These are phyloP conservation scores for Tulasnella sp. DNA, from an alignment of 768 basidiomycete species.

Conservation along the genomic window DNA sequence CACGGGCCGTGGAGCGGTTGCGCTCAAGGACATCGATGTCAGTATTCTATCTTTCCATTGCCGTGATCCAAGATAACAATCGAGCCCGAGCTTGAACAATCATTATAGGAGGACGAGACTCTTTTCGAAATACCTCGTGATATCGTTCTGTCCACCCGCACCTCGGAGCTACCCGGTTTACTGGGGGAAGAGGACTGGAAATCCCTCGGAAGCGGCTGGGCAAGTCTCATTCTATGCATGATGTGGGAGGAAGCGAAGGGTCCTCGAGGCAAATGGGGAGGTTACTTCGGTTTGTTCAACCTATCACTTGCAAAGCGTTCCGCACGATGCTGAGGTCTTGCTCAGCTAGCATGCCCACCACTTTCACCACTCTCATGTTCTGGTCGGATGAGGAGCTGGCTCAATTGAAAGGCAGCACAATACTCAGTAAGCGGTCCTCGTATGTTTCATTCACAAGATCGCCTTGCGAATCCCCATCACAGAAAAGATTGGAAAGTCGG, in stretches of 20 bases:
- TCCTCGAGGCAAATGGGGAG: constrained; percentile 59
- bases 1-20: constrained; percentile 68
- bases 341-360: constrained; percentile 51
- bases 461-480: constrained; percentile 6
- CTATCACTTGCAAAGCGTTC: neutral
- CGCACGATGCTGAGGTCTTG: neutral
- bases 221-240: constrained; percentile 84
- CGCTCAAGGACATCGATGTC: constrained; percentile 70
- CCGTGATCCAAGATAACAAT: neutral
- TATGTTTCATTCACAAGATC: neutral
- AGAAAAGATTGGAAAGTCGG: constrained; percentile 84
- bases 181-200: constrained; percentile 68
- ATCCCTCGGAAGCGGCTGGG: constrained; percentile 71
- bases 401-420: constrained; percentile 77
- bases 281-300: constrained; percentile 59
- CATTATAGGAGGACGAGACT: constrained; percentile 59
- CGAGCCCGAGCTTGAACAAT: neutral
- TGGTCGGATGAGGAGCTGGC: constrained; percentile 72
- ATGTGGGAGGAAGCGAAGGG: constrained; percentile 87
- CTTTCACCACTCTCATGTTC: constrained; percentile 92
- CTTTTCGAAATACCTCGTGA: constrained; percentile 80
- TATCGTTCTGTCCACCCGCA: constrained; percentile 73
- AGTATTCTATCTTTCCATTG: constrained; percentile 21
- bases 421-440: constrained; percentile 57
- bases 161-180: constrained; percentile 58